A percentile compares a stretch with the other conserved stretches of the same genome.
Conservation (phyloP, 1,284 basidiomycete genomes). For the Porodaedalea pini region DNA sequence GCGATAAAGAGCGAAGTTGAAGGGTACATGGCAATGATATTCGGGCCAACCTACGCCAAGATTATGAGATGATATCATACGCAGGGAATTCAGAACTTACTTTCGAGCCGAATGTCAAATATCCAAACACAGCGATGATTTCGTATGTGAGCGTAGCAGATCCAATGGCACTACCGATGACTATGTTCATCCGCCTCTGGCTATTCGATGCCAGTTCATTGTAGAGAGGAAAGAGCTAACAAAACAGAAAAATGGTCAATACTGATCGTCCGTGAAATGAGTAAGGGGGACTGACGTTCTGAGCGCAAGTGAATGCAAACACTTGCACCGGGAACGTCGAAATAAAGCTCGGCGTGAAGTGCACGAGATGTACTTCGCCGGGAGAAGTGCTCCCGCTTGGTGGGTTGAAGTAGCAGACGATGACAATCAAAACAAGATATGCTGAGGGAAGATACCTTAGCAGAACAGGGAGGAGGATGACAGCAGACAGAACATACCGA, state of each 20-base stretch:
- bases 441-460: constrained; percentile 36
- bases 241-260: not conserved
- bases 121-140: constrained; percentile 83
- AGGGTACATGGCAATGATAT: constrained; percentile 95
- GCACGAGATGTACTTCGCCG: constrained; percentile 68
- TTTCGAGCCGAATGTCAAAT: constrained; percentile 91
- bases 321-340: constrained; percentile 93
- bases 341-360: constrained; percentile 76
- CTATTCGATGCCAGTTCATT: constrained; percentile 87
- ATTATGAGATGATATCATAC: not conserved
- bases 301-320: constrained; percentile 89
- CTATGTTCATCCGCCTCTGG: constrained; percentile 82
- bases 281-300: constrained; percentile 63
- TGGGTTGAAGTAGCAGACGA: constrained; percentile 71
- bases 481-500: constrained; percentile 48
- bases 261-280: constrained; percentile 2
- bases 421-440: constrained; percentile 73
- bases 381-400: constrained; percentile 52
- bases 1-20: constrained; percentile 92
- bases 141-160: constrained; percentile 78
- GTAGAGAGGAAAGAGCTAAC: constrained; percentile 85
- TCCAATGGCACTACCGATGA: constrained; percentile 85
- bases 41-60: constrained; percentile 67
- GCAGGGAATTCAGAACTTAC: constrained; percentile 33
- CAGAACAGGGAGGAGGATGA: not conserved